A percentile compares a stretch with the other conserved stretches of the same genome.
phyloP scores from a whole-genome alignment of 2,329 filamentous ascomycete genomes.

The Alternaria arbusti region DNA sequence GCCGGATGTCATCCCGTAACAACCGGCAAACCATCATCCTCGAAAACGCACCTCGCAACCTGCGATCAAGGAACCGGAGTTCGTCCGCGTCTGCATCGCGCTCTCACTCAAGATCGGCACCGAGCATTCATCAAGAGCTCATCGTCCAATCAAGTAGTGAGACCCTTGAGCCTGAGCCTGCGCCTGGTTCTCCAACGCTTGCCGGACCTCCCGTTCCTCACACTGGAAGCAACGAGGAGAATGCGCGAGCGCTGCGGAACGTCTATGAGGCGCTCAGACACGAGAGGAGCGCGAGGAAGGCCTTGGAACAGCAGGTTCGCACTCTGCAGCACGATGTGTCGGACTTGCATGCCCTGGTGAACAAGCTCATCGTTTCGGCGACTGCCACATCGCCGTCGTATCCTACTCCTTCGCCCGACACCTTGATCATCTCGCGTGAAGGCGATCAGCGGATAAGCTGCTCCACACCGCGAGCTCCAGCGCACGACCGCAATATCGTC shows the following conservation, averaged over 20 bases:
- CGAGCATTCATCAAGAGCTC: constrained; percentile 23
- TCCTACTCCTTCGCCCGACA: constrained; percentile 44
- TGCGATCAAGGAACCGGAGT: constrained; percentile 40
- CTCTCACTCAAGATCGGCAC: constrained; percentile 17
- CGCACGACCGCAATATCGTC: neutral
- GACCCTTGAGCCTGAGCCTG: constrained; percentile 11
- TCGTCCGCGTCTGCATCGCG: constrained; percentile 29
- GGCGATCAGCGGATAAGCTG: constrained; percentile 29
- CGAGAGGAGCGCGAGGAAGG: constrained; percentile 43
- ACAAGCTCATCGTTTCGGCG: constrained; percentile 31
- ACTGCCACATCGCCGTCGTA: constrained; percentile 31
- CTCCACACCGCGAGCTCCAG: constrained; percentile 33
- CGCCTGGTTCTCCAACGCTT: constrained; percentile 18
- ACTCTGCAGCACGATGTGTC: constrained; percentile 40
- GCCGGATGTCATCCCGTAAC: constrained; percentile 41
- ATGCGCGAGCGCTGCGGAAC: constrained; percentile 20
- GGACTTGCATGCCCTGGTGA: constrained; percentile 38
- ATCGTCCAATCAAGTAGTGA: constrained; percentile 25
- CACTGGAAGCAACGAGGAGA: neutral
- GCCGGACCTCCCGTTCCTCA: neutral
- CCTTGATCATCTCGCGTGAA: constrained; percentile 25
- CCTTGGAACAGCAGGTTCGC: constrained; percentile 41
- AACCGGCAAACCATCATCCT: constrained; percentile 49
- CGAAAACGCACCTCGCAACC: constrained; percentile 44
- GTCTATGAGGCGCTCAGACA: constrained; percentile 35